Base-by-base conservation (phyloP, 345 rosid species). In the Murraya koenigii region DNA sequence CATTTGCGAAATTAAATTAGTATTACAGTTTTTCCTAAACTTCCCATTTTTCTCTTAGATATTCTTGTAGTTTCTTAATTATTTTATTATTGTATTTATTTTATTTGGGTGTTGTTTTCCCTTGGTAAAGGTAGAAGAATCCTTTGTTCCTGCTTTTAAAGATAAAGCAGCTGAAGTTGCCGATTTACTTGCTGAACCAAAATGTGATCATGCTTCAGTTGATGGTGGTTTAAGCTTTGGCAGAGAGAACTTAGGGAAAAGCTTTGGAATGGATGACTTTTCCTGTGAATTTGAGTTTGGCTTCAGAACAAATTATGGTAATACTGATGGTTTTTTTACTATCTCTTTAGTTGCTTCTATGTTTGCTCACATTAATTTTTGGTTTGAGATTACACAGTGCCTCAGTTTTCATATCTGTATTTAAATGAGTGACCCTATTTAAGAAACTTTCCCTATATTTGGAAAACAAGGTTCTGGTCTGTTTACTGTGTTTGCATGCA, bases 201-300 rank as follows among this genome's bases (percentile, higher is more conserved):
- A 85, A 78, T 78, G 80, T 77, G 91, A 89, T 41, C 78, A 84
- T 81, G 75, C 77, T 73, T 80, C 85, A 1, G 88, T 87, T 9
- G 94, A 93, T 66, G 86, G 86, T 78, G 86, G 80, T 56, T 75
- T 89, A 63, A 87, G 89, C 72, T 78, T 85, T 28, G 83, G 82
- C 76, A 82, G 86, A 78, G 93, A 92, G 76, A 82, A 78, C 80
- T 71, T 85, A 56, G 88, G 83, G 71, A 86, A 88, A 78, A 44
- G 71, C 68, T 82, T 82, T 32, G 90, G 75, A 35, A 69, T 84
- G 78, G 92, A 87, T 58, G 91, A 87, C 4, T 86, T 91, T 77
- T 77, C 85, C 60, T 80, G 23, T 67, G 87, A 85, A 70, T 83
- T 86, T 75, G 92, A 86, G 72, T 84, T 65, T 81, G 83, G 81